A percentile compares a stretch with the other conserved stretches of the same genome.
phyloP scores from a whole-genome alignment of 2,329 filamentous ascomycete species.

The Pezicula neosporulosa region DNA sequence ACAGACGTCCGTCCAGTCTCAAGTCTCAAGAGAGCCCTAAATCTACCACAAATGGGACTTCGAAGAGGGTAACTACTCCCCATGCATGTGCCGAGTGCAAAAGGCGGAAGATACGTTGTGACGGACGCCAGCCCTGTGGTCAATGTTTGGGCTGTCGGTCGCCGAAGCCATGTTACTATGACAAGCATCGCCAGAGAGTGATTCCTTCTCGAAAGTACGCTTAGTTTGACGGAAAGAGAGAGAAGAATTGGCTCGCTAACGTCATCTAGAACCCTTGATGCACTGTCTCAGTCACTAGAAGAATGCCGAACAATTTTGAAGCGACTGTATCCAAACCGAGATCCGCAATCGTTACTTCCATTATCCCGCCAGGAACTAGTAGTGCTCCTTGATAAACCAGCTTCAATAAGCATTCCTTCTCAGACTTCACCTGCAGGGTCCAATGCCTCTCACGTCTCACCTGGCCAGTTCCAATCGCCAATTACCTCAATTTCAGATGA shows the following conservation, averaged over 20 bases:
- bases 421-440: constrained; percentile 51
- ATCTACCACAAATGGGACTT: constrained; percentile 30
- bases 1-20: constrained; percentile 15
- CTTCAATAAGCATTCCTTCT: constrained; percentile 20
- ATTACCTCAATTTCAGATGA: constrained; percentile 46
- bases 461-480: constrained; percentile 43
- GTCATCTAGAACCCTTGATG: constrained; percentile 49
- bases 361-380: constrained; percentile 59
- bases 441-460: constrained; percentile 45
- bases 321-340: constrained; percentile 57
- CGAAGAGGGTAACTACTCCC: constrained; percentile 51
- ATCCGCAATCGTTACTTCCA: constrained; percentile 46
- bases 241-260: constrained; percentile 15
- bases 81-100: constrained; percentile 76
- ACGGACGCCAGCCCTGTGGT: constrained; percentile 77
- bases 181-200: constrained; percentile 73
- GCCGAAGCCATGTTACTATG: constrained; percentile 75
- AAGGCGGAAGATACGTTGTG: constrained; percentile 78
- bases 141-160: constrained; percentile 81
- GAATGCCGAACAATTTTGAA: constrained; percentile 62
- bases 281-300: constrained; percentile 60
- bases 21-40: constrained; percentile 23
- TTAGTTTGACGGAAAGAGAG: not conserved
- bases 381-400: constrained; percentile 47
- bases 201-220: constrained; percentile 74